Conservation (phyloP, 306 rosid species). For the Neltuma alba region DNA sequence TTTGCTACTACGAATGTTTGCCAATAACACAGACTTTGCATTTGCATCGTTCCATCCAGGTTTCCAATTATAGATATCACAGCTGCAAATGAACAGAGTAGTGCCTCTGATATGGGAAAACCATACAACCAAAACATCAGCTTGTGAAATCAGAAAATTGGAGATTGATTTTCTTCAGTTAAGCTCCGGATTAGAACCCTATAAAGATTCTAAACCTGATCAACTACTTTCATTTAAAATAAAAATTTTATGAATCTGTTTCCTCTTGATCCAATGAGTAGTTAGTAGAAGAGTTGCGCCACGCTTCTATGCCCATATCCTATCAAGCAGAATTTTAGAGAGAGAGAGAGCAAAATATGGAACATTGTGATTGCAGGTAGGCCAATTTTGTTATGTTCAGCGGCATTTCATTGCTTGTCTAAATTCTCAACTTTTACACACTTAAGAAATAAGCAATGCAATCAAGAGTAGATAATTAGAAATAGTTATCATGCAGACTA, state of each 20-base stretch:
- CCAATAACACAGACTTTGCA: not conserved
- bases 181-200: not conserved
- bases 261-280: not conserved
- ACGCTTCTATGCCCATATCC: not conserved
- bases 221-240: not conserved
- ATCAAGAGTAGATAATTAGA: not conserved
- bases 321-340: not conserved
- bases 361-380: not conserved
- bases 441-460: not conserved
- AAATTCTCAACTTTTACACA: not conserved
- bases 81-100: not conserved
- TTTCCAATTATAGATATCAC: not conserved
- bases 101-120: not conserved
- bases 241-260: not conserved
- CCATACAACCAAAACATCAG: not conserved
- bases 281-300: not conserved
- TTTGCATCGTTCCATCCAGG: constrained; percentile 3
- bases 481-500: not conserved
- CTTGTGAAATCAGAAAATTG: not conserved
- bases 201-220: not conserved
- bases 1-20: not conserved
- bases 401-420: not conserved
- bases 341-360: not conserved
- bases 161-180: not conserved
- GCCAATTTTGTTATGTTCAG: not conserved